These are phyloP conservation scores for Phaffia rhodozyma DNA, from an alignment of 1,284 basidiomycete genomes.

Conservation along the genomic window DNA sequence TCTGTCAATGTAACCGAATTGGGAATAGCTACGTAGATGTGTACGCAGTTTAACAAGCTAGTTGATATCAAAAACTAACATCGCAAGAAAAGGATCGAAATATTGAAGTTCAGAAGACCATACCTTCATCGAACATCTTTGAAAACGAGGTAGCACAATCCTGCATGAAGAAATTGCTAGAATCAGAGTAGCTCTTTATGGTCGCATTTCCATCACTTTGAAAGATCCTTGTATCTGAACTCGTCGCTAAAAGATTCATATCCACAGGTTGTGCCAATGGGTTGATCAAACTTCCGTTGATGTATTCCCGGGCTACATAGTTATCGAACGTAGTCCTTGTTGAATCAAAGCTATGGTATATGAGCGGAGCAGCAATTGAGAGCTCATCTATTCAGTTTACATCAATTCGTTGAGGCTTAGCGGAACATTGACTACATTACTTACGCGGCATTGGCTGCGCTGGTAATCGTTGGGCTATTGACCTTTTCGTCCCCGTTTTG, in stretches of 20 bases:
- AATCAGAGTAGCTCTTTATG: constrained; percentile 13
- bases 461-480: constrained; percentile 17
- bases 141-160: constrained; percentile 14
- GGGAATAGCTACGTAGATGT: constrained; percentile 14
- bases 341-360: constrained; percentile 9
- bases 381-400: no score
- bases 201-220: constrained; percentile 19
- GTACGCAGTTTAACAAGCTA: no score
- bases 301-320: constrained; percentile 12
- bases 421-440: background rate
- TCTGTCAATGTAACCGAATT: constrained; percentile 13
- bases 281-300: constrained; percentile 16
- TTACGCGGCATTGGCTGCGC: background rate
- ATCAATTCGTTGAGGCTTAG: background rate
- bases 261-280: constrained; percentile 19
- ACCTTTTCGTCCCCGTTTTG: background rate
- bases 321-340: constrained; percentile 18
- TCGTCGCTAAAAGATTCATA: constrained; percentile 2
- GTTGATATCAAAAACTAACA: no score
- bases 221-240: constrained; percentile 18
- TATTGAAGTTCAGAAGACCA: background rate
- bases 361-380: no score
- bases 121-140: constrained; percentile 19
- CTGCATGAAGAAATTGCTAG: constrained; percentile 7
- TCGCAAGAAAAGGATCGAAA: no score